Evolutionary conservation across 768 basidiomycete genomes (phyloP), one percentile per base, ranked within the genome.

Genomic region (Hygrocybe punicea): DNA sequence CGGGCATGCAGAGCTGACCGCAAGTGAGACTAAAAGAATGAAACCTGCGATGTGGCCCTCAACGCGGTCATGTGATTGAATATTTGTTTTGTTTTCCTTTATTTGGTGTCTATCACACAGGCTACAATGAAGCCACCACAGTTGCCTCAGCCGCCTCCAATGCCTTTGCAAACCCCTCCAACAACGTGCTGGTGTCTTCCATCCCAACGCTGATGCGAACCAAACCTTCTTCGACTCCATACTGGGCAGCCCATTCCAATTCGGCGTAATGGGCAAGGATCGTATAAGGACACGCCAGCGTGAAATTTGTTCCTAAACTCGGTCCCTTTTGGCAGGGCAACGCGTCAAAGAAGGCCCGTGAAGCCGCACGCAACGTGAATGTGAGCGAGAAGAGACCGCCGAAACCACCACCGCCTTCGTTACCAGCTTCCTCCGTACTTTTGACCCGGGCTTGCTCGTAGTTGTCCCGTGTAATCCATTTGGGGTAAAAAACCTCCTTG

Each of bases 291-390:
- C 86, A 94, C 33, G 93, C 93, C 29, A 98, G 80, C 2, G 96
- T 98, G 70, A 98, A 98, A 78, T 93, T 97, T 19, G 96, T 98
- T 2, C 96, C 96, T 8, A 92, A 79, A 65, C 86, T 87, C 0
- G 96, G 96, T 2, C 96, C 96, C 69, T 98, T 99, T 62, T 82
- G 81, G 70, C 86, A 93, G 7, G 81, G 78, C 37, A 99, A 76
- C 0, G 83, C 74, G 70, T 99, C 92, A 65, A 88, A 96, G 75
- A 97, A 97, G 13, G 87, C 87, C 55, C 76, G 71, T 2, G 90
- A 86, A 0, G 89, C 89, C 2, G 75, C 75, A 10, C 71, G 58
- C 6, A 86, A 82, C 9, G 82, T 86, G 75, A 99, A 98, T 0
- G 86, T 88, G 51, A 96, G 71, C 2, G 91, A 89, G 75, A 97